Percentiles rank a stretch among this genome's conserved stretches.
Evolutionary conservation across 805 yeast genomes (phyloP).

Genomic region (Wickerhamia fluorescens): DNA sequence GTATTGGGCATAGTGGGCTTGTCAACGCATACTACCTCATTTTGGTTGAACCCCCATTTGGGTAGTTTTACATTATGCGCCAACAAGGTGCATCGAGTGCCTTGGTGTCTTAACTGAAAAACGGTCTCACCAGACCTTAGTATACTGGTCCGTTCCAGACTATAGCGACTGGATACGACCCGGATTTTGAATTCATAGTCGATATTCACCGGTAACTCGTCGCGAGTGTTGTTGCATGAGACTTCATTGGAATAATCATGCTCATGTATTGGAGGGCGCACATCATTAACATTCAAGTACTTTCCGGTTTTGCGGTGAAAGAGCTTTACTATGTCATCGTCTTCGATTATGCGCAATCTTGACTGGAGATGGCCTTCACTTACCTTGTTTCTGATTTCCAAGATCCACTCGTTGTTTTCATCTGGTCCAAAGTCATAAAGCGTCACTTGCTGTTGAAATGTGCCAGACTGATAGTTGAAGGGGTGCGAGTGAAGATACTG

Average conservation of each 20-base stretch:
- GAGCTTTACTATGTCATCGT: constrained; percentile 56
- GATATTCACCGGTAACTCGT: constrained; percentile 53
- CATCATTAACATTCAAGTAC: constrained; percentile 61
- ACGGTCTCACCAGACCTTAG: constrained; percentile 56
- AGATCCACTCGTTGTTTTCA: constrained; percentile 63
- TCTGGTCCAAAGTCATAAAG: constrained; percentile 55
- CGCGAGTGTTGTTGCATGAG: constrained; percentile 55
- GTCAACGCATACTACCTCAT: constrained; percentile 82
- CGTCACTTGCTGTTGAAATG: constrained; percentile 75
- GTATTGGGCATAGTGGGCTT: constrained; percentile 63
- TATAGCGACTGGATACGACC: constrained; percentile 27
- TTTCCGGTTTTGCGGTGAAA: constrained; percentile 64
- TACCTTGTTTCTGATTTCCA: constrained; percentile 40
- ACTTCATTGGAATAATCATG: constrained; percentile 88
- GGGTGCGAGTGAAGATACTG: constrained; percentile 78
- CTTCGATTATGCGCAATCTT: constrained; percentile 31
- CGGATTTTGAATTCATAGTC: constrained; percentile 66
- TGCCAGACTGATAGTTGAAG: constrained; percentile 54
- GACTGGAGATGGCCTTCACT: constrained; percentile 33
- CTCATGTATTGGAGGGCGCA: constrained; percentile 82
- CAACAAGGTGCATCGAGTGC: constrained; percentile 62
- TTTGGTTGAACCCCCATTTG: constrained; percentile 77
- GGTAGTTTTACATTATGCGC: constrained; percentile 74
- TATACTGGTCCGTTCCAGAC: constrained; percentile 25
- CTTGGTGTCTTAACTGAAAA: constrained; percentile 61